Conservation (phyloP, 768 basidiomycete genomes). For the Exidia glandulosa region DNA sequence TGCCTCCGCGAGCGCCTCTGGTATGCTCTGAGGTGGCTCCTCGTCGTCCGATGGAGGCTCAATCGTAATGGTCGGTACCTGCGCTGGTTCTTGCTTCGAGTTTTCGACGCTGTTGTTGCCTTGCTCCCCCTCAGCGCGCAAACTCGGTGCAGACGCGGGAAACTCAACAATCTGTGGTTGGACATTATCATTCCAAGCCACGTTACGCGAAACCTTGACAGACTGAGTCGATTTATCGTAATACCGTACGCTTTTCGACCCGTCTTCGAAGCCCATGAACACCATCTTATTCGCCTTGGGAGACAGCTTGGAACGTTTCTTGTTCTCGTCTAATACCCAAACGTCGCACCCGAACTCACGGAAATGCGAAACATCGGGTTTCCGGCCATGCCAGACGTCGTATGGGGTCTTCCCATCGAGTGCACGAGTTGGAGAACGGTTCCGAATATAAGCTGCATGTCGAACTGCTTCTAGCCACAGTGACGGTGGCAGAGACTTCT, state of each 20-base stretch:
- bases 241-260: slow-evolving; percentile 5
- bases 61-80: too few relatives aligned
- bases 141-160: too few relatives aligned
- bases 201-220: slow-evolving; percentile 1
- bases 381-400: slow-evolving; percentile 10
- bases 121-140: too few relatives aligned
- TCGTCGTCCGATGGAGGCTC: too few relatives aligned
- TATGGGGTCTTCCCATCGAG: slow-evolving; percentile 10
- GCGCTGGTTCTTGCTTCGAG: too few relatives aligned
- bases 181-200: not conserved
- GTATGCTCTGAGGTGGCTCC: too few relatives aligned
- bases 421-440: slow-evolving; percentile 8
- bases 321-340: slow-evolving; percentile 2
- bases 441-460: slow-evolving; percentile 10
- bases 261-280: slow-evolving; percentile 7
- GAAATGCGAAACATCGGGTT: slow-evolving; percentile 8
- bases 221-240: slow-evolving; percentile 2
- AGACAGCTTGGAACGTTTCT: not conserved
- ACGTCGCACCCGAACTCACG: slow-evolving; percentile 10
- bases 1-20: too few relatives aligned
- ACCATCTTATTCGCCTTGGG: slow-evolving; percentile 2
- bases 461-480: slow-evolving; percentile 10
- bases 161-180: too few relatives aligned
- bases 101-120: too few relatives aligned
- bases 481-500: not conserved